A percentile compares a stretch with the other conserved stretches of the same genome.
These are phyloP conservation scores for Oryza punctata DNA, from an alignment of 176 grass and related monocot species.

Conservation along the genomic window DNA sequence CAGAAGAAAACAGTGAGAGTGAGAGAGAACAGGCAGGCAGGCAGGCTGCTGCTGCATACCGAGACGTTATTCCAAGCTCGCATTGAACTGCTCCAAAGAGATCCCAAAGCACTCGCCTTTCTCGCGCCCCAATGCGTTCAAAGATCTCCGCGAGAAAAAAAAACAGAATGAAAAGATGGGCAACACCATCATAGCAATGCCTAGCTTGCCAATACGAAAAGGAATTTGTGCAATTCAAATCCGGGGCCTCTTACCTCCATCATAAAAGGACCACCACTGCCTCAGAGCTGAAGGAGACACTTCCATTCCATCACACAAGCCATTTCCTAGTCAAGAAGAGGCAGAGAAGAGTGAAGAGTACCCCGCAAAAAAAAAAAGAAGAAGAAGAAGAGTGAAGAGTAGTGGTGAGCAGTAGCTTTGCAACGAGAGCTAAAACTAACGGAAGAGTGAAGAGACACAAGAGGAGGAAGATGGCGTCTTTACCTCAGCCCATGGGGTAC, in stretches of 20 bases:
- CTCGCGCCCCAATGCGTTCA: slow-evolving; percentile 88
- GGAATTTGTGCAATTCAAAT: slow-evolving; percentile 39
- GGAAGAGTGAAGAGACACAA: not conserved
- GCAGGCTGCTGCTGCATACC: slow-evolving; percentile 9
- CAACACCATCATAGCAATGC: slow-evolving; percentile 53
- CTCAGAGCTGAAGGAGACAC: slow-evolving; percentile 14
- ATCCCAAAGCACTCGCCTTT: slow-evolving; percentile 73
- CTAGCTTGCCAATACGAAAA: slow-evolving; percentile 20
- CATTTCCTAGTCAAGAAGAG: not conserved
- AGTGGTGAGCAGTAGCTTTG: not conserved
- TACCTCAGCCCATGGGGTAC: slow-evolving; percentile 63
- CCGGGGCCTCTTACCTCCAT: not conserved
- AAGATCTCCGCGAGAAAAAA: slow-evolving; percentile 56
- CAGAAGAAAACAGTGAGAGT: not conserved
- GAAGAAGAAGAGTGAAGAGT: not conserved
- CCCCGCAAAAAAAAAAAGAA: too few species aligned
- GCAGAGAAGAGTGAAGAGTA: not conserved
- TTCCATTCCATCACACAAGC: slow-evolving; percentile 22
- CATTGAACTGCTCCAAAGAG: slow-evolving; percentile 57
- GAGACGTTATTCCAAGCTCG: slow-evolving; percentile 36
- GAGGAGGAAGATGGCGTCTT: slow-evolving; percentile 52
- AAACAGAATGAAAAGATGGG: slow-evolving; percentile 30
- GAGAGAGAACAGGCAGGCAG: not conserved
- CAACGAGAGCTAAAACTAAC: slow-evolving; percentile 13
- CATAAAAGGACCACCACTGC: slow-evolving; percentile 57